Conservation (phyloP, 176 grass and related monocot species). For the Aegilops bicornis region DNA sequence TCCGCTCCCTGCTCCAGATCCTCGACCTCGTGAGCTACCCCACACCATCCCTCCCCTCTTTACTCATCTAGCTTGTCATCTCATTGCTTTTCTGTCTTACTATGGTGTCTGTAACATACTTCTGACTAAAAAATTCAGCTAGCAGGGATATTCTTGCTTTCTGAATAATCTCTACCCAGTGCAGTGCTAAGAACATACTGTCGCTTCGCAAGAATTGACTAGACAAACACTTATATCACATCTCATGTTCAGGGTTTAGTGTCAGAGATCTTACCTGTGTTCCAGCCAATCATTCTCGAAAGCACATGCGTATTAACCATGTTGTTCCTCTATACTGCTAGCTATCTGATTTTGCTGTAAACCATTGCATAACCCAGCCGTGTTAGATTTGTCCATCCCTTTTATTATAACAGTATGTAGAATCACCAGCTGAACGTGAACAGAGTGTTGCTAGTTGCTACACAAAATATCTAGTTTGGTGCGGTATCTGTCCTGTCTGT, state of each 20-base stretch:
- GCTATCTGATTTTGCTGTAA: background rate
- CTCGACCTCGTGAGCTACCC: constrained; percentile 72
- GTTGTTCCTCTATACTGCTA: background rate
- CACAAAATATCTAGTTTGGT: background rate
- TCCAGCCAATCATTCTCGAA: background rate
- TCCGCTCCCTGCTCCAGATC: constrained; percentile 71
- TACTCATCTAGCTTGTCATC: background rate
- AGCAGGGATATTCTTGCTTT: background rate
- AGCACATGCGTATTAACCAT: background rate
- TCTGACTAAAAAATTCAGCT: background rate
- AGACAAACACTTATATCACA: background rate
- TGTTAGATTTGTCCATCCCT: background rate
- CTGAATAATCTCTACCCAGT: background rate
- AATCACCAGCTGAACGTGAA: background rate
- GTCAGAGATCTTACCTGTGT: background rate
- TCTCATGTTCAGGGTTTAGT: background rate
- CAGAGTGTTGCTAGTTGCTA: background rate
- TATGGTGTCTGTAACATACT: background rate
- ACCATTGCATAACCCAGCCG: background rate
- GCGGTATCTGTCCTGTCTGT: background rate
- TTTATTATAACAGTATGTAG: background rate
- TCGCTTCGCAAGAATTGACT: background rate
- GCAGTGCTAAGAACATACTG: background rate
- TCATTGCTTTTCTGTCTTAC: background rate
- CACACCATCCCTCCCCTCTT: background rate